Evolutionary conservation across 148 eudicot species (phyloP).

Genomic region (Salicornia ramosissima): DNA sequence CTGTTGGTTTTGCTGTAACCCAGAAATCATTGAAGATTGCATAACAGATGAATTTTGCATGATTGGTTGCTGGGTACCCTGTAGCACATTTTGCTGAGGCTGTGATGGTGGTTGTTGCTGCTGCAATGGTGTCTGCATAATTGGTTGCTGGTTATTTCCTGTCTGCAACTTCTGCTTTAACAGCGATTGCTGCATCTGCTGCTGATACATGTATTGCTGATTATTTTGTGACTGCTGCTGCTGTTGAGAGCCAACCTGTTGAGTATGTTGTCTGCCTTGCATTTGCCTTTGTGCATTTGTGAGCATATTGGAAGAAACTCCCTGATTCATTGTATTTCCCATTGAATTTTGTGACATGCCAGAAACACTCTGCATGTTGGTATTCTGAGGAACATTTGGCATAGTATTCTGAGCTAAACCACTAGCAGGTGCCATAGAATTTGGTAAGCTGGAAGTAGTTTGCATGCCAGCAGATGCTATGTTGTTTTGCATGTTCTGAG

Average conservation of each 20-base stretch:
- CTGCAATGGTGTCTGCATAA: slow-evolving; percentile 54
- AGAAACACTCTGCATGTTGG: slow-evolving; percentile 58
- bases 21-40: slow-evolving; percentile 56
- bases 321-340: slow-evolving; percentile 72
- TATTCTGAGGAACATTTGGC: slow-evolving; percentile 60
- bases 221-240: slow-evolving; percentile 61
- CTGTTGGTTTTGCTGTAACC: slow-evolving; percentile 68
- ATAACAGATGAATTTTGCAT: slow-evolving; percentile 70
- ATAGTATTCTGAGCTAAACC: slow-evolving; percentile 52
- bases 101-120: slow-evolving; percentile 41
- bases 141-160: slow-evolving; percentile 50
- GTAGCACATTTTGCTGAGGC: slow-evolving; percentile 48
- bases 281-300: slow-evolving; percentile 74
- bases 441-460: slow-evolving; percentile 55
- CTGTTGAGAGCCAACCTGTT: slow-evolving; percentile 52
- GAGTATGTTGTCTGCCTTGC: slow-evolving; percentile 61
- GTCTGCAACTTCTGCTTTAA: slow-evolving; percentile 61
- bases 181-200: slow-evolving; percentile 54
- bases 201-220: slow-evolving; percentile 60
- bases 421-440: slow-evolving; percentile 50
- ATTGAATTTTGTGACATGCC: slow-evolving; percentile 59
- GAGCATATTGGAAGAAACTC: slow-evolving; percentile 54
- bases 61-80: slow-evolving; percentile 57
- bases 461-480: slow-evolving; percentile 50
- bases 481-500: slow-evolving; percentile 62